phyloP scores from a whole-genome alignment of 106 monocot genomes.

The Phalaenopsis aphrodite region DNA sequence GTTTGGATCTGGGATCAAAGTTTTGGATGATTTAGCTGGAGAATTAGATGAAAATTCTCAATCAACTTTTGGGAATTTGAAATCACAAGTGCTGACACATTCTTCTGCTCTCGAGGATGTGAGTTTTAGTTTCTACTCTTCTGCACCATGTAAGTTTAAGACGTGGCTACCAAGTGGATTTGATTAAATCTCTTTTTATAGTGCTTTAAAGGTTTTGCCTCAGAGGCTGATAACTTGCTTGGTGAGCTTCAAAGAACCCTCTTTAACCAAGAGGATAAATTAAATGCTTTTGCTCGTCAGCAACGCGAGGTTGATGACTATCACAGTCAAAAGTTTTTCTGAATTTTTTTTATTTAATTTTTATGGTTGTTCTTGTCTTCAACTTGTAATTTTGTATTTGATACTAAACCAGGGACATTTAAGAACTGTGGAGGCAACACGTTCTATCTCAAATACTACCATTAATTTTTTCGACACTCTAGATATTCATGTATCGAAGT shows the following conservation, averaged over 20 bases:
- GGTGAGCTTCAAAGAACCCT: constrained; percentile 69
- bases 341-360: neutral
- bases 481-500: constrained; percentile 64
- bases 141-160: neutral
- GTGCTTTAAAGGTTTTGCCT: constrained; percentile 75
- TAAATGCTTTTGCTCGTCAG: constrained; percentile 65
- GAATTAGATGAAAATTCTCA: constrained; percentile 80
- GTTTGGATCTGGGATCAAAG: constrained; percentile 61
- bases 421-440: constrained; percentile 59
- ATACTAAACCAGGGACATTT: constrained; percentile 57
- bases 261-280: constrained; percentile 61
- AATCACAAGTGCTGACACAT: constrained; percentile 61
- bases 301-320: constrained; percentile 56
- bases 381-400: constrained; percentile 5
- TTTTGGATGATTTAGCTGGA: constrained; percentile 61
- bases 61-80: constrained; percentile 55
- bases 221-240: constrained; percentile 79
- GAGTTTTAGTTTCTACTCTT: constrained; percentile 15
- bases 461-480: constrained; percentile 71
- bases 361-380: neutral
- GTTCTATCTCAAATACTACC: constrained; percentile 75
- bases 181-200: constrained; percentile 15
- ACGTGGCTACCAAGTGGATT: neutral
- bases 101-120: constrained; percentile 75
- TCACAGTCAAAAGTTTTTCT: neutral